Conservation (phyloP, 495 filamentous ascomycete species). For the Paragyromitra xinjiangensis region DNA sequence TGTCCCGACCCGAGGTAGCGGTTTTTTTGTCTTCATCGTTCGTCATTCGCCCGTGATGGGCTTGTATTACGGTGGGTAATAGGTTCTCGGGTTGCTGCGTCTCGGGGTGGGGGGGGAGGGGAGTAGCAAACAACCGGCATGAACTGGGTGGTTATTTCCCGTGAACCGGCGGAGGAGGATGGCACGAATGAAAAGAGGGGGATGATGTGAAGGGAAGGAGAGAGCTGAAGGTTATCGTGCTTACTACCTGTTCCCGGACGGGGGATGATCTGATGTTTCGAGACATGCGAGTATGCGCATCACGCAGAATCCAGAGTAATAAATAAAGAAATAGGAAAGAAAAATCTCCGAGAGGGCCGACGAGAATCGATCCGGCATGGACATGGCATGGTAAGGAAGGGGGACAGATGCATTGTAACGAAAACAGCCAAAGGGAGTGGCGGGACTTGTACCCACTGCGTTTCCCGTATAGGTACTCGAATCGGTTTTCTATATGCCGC, state of each 20-base stretch:
- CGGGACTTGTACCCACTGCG: neutral
- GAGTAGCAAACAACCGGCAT: slow-evolving; percentile 20
- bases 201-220: neutral
- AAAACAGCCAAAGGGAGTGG: slow-evolving; percentile 18
- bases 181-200: slow-evolving; percentile 1
- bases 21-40: neutral
- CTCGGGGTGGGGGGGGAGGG: slow-evolving; percentile 9
- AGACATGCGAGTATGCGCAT: slow-evolving; percentile 22
- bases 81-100: slow-evolving; percentile 40
- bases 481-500: slow-evolving; percentile 27
- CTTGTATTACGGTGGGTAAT: slow-evolving; percentile 20
- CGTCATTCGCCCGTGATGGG: slow-evolving; percentile 11
- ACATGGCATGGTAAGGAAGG: neutral
- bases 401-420: slow-evolving; percentile 6
- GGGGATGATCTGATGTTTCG: slow-evolving; percentile 19
- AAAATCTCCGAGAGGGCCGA: slow-evolving; percentile 33
- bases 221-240: slow-evolving; percentile 15
- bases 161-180: slow-evolving; percentile 27
- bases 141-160: slow-evolving; percentile 12
- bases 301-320: slow-evolving; percentile 17
- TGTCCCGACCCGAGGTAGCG: slow-evolving; percentile 38
- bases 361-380: slow-evolving; percentile 29
- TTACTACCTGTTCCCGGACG: slow-evolving; percentile 18
- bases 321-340: neutral
- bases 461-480: neutral